phyloP scores from a whole-genome alignment of 2,329 filamentous ascomycete genomes.

The Aspergillus novoparasiticus region DNA sequence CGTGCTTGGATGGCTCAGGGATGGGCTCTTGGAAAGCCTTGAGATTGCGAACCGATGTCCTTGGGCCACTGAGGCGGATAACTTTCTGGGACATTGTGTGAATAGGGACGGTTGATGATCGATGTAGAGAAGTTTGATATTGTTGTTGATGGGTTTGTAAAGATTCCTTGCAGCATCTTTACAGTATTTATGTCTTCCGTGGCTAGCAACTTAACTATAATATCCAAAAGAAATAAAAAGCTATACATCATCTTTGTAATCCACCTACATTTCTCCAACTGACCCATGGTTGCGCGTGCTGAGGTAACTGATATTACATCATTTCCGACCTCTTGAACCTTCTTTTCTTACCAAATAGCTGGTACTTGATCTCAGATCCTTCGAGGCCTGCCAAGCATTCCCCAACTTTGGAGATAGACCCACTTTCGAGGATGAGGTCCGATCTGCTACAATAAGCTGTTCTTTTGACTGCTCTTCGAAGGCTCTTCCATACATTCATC shows the following conservation, averaged over 20 bases:
- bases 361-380: too few species aligned
- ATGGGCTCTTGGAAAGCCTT: constrained; percentile 32
- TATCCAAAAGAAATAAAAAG: too few species aligned
- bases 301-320: background rate
- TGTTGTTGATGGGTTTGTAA: background rate
- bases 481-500: too few species aligned
- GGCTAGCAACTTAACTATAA: background rate
- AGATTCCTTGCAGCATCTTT: background rate
- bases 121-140: background rate
- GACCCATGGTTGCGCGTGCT: background rate
- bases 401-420: too few species aligned
- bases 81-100: background rate
- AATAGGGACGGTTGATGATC: background rate
- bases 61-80: background rate
- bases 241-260: too few species aligned
- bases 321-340: background rate
- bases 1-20: constrained; percentile 62
- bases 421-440: too few species aligned
- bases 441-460: too few species aligned
- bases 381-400: too few species aligned
- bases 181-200: background rate
- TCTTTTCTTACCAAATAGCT: too few species aligned
- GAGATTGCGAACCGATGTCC: background rate
- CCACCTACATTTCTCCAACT: background rate
- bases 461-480: too few species aligned